A percentile compares a stretch with the other conserved stretches of the same genome.
Conservation (phyloP, 2,329 filamentous ascomycete species). For the Drechslerella stenobrocha region DNA sequence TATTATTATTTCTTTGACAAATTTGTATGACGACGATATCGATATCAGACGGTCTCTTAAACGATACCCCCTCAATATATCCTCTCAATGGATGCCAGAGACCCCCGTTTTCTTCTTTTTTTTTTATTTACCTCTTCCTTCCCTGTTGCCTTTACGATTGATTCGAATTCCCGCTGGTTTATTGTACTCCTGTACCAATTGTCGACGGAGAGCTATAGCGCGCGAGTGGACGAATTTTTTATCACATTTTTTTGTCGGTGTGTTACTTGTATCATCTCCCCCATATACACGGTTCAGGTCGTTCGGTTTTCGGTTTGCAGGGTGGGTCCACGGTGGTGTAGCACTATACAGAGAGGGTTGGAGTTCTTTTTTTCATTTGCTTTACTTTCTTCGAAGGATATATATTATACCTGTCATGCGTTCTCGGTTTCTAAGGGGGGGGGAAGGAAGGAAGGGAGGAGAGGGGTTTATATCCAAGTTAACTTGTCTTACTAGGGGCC, state of each 20-base stretch:
- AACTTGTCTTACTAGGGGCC: neutral
- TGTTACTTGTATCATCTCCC: no score
- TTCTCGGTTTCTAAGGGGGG: no score
- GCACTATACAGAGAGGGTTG: constrained; percentile 18
- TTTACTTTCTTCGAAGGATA: neutral
- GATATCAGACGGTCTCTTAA: no score
- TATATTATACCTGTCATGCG: constrained; percentile 6
- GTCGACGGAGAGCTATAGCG: no score
- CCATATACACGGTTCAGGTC: neutral
- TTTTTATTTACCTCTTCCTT: constrained; percentile 2
- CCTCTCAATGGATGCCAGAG: neutral
- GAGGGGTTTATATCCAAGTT: neutral
- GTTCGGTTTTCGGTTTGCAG: neutral
- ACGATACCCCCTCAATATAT: no score
- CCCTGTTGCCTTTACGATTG: no score
- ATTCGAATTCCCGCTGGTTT: no score
- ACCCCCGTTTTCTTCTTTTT: neutral
- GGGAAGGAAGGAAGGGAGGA: neutral
- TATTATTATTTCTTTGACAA: no score
- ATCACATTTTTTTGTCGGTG: neutral
- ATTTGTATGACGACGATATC: no score
- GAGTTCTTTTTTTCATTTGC: constrained; percentile 3
- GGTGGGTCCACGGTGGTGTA: neutral
- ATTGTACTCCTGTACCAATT: no score
- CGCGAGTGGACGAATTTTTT: no score